Conservation (phyloP, 2,329 filamentous ascomycete species). For the Coniosporium tulheliwenetii region DNA sequence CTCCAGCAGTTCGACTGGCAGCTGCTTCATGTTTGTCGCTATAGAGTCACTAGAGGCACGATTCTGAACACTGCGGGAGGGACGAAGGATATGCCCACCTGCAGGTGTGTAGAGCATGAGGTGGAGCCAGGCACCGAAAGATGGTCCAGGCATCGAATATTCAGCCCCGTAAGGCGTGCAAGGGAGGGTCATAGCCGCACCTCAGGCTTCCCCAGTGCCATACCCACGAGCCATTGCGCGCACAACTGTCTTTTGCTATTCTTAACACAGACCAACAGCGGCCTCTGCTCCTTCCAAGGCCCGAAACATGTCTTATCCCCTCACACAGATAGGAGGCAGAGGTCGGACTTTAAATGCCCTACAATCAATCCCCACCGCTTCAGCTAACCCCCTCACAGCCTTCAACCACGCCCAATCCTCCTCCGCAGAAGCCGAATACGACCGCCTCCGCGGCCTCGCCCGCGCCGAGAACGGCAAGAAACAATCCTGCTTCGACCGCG, state of each 20-base stretch:
- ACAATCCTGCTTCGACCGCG: constrained; percentile 53
- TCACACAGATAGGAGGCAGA: constrained; percentile 7
- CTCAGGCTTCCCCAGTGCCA: too few relatives aligned
- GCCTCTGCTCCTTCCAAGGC: too few relatives aligned
- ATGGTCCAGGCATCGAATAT: too few relatives aligned
- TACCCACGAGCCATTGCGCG: too few relatives aligned
- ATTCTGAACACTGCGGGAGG: not conserved
- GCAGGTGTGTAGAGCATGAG: too few relatives aligned
- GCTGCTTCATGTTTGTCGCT: constrained; percentile 2
- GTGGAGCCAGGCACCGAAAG: too few relatives aligned
- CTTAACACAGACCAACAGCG: too few relatives aligned
- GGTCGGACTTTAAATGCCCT: too few relatives aligned
- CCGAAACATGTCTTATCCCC: constrained; percentile 7
- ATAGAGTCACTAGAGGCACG: not conserved
- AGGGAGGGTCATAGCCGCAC: too few relatives aligned
- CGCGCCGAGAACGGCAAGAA: constrained; percentile 68
- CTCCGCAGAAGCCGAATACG: constrained; percentile 73
- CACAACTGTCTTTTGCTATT: too few relatives aligned
- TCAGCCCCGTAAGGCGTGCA: too few relatives aligned
- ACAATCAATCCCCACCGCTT: not conserved
- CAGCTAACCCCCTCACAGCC: constrained; percentile 30
- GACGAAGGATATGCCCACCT: too few relatives aligned
- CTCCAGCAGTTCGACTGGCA: constrained; percentile 13
- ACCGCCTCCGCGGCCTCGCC: constrained; percentile 72
- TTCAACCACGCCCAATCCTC: constrained; percentile 57